Evolutionary conservation across 306 rosid species (phyloP), one percentile per base, ranked within the genome.

Genomic region (Gynostemma pentaphyllum): DNA sequence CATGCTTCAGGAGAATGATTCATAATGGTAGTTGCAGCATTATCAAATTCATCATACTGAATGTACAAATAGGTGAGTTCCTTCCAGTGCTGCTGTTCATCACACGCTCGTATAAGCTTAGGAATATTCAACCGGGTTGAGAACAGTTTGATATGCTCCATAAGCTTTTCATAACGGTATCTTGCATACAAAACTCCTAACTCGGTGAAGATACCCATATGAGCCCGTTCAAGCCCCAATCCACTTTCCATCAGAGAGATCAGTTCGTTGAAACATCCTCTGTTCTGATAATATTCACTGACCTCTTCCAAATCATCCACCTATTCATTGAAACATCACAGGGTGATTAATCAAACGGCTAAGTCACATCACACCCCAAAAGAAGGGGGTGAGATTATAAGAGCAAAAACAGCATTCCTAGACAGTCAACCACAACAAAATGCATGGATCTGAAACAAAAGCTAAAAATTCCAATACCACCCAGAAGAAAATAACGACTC

Each of bases 221-320:
- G 95, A 46, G 99, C 99, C 53, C 99, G 94, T 78, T 94, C 99
- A 68, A 94, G 81, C 26, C 99, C 99, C 45, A 94, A 76, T 62
- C 99, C 99, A 75, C 99, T 94, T 85, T 94, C 99, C 99, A 94
- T 88, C 30, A 94, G 94, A 70, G 99, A 94, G 56, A 94, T 94
- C 14, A 94, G 77, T 78, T 94, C 99, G 28, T 86, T 94, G 86
- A 94, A 94, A 80, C 95, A 86, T 64, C 99, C 99, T 78, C 97
- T 88, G 40, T 94, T 94, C 82, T 94, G 99, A 78, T 94, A 94
- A 79, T 79, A 94, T 70, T 94, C 97, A 68, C 99, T 94, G 75
- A 94, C 99, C 77, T 94, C 97, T 68, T 94, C 99, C 85, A 94
- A 82, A 80, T 94, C 99, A 76, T 94, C 99, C 77, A 94, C 99